Evolutionary conservation across 2,329 filamentous ascomycete genomes (phyloP), one percentile per base, ranked within the genome.

Genomic region (Fusarium armeniacum): DNA sequence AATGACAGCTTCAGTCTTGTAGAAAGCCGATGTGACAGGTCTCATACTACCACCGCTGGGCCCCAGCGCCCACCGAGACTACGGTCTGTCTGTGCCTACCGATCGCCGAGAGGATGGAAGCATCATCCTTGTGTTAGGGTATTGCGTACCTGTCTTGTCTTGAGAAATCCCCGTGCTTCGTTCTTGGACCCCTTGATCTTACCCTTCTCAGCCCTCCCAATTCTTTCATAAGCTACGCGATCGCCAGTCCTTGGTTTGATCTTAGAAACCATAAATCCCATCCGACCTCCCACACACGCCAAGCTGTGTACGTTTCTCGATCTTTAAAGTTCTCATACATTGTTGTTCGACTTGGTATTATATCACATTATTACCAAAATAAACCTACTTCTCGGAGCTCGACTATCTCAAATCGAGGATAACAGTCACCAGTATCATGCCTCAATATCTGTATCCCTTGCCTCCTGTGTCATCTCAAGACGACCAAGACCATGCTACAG

Each of bases 21-120:
- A 74, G 67, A 63, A 69, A 63, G 62, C 43, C 68, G 72, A 79
- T 78, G 75, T 79, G 77, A 79, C 77, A 79, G 71, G 78, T 79
- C 78, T 78, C 59, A 52, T 73, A 55, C 57, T 45, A 58, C 62
- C 46, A 65, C 62, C 70, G 75, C 70, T 68, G 58, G 49, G 57
- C 30, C 59, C 67, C 45, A 70, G 66, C 68, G 65, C 59, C 69
- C 68, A 64, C 73, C 60, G 62, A 76, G 58, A 71, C 73, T 62
- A 74, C 66, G 64, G 64, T 58, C 69, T 40, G 36, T 40, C 47
- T 40, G 33, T 70, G 59, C 67, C 65, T 71, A 73, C 72, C 65
- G 70, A 77, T 77, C 73, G 71, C 69, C 69, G 70, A 65, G 63
- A 67, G 57, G 40, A 71, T 60, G 62, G 57, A 46, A 70, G 47